Evolutionary conservation across 108 stramenopile genomes (phyloP).

Genomic region (Asterionellopsis glacialis): DNA sequence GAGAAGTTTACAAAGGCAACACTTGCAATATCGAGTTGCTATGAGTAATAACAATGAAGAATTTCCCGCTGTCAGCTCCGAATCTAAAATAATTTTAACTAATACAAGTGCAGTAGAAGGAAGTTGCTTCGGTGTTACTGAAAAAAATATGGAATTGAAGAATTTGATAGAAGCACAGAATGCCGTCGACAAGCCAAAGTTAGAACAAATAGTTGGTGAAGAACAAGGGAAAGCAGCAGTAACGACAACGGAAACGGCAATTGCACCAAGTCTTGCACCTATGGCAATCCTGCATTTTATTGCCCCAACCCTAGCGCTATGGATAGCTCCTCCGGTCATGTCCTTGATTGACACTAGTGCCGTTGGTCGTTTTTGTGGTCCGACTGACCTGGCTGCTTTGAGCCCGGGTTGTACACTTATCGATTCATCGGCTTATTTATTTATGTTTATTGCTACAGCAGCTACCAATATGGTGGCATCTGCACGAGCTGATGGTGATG

Average conservation of each 20-base stretch:
- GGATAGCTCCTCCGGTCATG: constrained; percentile 52
- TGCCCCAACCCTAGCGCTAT: constrained; percentile 17
- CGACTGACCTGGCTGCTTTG: constrained; percentile 40
- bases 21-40: no score
- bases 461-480: constrained; percentile 24
- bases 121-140: not conserved
- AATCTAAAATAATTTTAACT: no score
- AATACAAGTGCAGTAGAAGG: no score
- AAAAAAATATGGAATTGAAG: constrained; percentile 2
- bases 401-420: constrained; percentile 49
- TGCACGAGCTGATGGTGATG: constrained; percentile 9
- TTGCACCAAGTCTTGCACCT: not conserved
- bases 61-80: no score
- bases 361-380: constrained; percentile 32
- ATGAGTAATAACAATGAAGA: no score
- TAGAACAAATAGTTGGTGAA: not conserved
- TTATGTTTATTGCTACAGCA: constrained; percentile 39
- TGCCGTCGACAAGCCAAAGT: not conserved
- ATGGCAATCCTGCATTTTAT: constrained; percentile 11
- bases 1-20: no score
- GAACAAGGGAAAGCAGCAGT: no score
- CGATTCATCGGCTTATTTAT: constrained; percentile 36
- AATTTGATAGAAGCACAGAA: constrained; percentile 1
- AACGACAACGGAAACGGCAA: no score
- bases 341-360: constrained; percentile 50